These are phyloP conservation scores for Trypanosoma conorhini DNA, from an alignment of 208 protist species.

Conservation along the genomic window DNA sequence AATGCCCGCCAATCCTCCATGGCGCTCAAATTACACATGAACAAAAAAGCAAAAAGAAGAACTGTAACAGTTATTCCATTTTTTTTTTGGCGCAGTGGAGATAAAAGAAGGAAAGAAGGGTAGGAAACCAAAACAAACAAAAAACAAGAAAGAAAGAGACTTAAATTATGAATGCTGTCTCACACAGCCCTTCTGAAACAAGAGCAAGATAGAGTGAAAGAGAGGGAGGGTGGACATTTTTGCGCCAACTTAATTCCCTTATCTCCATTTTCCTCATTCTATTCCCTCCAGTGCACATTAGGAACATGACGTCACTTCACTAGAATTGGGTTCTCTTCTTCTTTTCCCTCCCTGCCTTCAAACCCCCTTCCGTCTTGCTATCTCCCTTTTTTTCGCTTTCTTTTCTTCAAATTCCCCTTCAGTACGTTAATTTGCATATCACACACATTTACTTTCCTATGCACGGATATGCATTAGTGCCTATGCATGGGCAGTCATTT, in stretches of 20 bases:
- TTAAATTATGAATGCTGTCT: constrained; percentile 9
- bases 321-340: constrained; percentile 12
- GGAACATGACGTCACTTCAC: neutral
- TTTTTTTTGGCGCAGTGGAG: too few relatives aligned
- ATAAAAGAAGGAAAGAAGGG: neutral
- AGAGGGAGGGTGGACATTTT: constrained; percentile 11
- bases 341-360: too few relatives aligned
- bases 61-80: too few relatives aligned
- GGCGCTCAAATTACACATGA: too few relatives aligned
- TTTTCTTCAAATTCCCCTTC: constrained; percentile 10
- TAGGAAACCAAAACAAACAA: constrained; percentile 8
- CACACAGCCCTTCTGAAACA: too few relatives aligned
- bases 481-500: constrained; percentile 3
- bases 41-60: neutral
- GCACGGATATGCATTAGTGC: too few relatives aligned
- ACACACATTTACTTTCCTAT: too few relatives aligned
- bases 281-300: neutral
- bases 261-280: neutral
- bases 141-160: constrained; percentile 13
- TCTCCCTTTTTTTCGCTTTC: constrained; percentile 1
- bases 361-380: neutral
- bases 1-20: too few relatives aligned
- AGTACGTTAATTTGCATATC: neutral
- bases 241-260: too few relatives aligned
- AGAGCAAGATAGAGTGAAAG: constrained; percentile 25